Percentiles rank a stretch among this genome's conserved stretches.
Conservation (phyloP, 352 stramenopile genomes). For the Globisporangium uncinulatum region DNA sequence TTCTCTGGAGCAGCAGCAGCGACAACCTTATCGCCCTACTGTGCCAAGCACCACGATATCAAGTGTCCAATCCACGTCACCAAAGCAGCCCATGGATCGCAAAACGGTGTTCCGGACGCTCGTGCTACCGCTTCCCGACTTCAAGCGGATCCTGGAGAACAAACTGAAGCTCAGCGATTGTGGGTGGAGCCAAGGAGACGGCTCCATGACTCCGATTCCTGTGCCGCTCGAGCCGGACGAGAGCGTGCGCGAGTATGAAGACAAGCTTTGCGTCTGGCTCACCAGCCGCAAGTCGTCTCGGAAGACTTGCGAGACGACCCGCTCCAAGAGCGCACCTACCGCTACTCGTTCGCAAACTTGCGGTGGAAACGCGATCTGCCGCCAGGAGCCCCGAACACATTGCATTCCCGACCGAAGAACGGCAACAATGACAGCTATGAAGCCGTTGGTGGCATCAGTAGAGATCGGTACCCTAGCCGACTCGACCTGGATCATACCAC, state of each 20-base stretch:
- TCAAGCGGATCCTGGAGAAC: constrained; percentile 1
- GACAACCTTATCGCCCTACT: no score
- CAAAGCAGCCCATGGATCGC: no score
- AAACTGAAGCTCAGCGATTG: neutral
- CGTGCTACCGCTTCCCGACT: constrained; percentile 4
- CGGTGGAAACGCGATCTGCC: neutral
- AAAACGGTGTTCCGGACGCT: neutral
- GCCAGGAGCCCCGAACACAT: neutral
- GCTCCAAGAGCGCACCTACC: constrained; percentile 6
- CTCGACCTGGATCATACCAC: neutral
- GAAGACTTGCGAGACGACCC: constrained; percentile 1
- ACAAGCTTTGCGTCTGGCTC: constrained; percentile 14
- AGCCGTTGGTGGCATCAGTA: neutral
- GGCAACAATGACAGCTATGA: neutral
- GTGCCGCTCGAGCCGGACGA: constrained; percentile 12
- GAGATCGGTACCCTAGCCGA: no score
- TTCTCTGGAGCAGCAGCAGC: neutral
- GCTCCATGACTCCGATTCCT: constrained; percentile 4
- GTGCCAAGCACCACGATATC: no score
- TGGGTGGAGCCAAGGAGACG: neutral
- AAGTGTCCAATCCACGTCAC: no score
- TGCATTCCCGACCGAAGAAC: neutral
- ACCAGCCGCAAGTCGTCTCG: constrained; percentile 1
- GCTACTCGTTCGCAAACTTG: constrained; percentile 11
- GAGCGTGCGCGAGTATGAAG: constrained; percentile 14